Percentiles rank a stretch among this genome's conserved stretches.
Evolutionary conservation across 2,329 filamentous ascomycete genomes (phyloP).

Genomic region (Botrytis elliptica): DNA sequence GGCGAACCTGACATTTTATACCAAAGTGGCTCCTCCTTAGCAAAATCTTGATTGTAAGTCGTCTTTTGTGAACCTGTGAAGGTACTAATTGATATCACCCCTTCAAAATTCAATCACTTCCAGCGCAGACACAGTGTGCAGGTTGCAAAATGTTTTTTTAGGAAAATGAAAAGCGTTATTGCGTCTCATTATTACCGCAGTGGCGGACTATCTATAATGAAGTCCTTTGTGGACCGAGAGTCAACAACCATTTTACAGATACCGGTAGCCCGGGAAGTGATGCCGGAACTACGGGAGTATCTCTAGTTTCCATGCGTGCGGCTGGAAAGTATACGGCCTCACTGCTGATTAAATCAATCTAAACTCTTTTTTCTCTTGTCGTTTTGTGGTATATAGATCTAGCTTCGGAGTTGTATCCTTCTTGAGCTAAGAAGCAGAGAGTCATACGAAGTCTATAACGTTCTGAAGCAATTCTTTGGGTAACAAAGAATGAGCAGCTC

Average conservation of each 20-base stretch:
- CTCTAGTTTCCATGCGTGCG: background rate
- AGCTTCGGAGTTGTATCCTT: background rate
- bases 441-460: background rate
- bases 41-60: background rate
- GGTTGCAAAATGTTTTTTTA: background rate
- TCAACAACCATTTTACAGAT: background rate
- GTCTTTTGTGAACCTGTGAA: background rate
- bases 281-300: background rate
- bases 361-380: background rate
- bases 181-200: background rate
- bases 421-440: background rate
- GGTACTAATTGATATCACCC: background rate
- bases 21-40: background rate
- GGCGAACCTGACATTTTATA: background rate
- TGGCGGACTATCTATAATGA: background rate
- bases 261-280: background rate
- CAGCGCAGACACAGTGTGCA: background rate
- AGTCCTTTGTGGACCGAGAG: too few relatives aligned
- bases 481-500: background rate
- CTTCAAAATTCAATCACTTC: background rate
- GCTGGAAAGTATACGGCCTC: background rate
- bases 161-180: background rate
- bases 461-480: background rate
- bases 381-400: background rate
- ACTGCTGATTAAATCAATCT: background rate